These are phyloP conservation scores for Osmanthus fragrans DNA, from an alignment of 257 asterid genomes.

Conservation along the genomic window DNA sequence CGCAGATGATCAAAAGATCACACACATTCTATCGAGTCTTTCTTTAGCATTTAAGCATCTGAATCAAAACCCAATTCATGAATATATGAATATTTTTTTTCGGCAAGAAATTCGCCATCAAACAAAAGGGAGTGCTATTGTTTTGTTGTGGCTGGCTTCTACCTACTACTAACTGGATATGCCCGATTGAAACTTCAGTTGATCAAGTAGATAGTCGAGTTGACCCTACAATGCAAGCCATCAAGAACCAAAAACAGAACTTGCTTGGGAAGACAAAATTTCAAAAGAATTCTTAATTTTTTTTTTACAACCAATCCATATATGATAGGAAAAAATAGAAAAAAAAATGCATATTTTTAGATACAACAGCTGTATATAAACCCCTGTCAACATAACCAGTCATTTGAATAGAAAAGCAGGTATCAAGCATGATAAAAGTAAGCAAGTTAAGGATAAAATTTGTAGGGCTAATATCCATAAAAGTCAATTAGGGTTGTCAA, in stretches of 20 bases:
- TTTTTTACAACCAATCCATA: background rate
- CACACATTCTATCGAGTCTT: too few species aligned
- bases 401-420: background rate
- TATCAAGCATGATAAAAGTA: background rate
- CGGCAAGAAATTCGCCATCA: too few species aligned
- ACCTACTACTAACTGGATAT: too few species aligned
- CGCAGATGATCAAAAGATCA: too few species aligned
- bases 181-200: too few species aligned
- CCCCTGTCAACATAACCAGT: background rate
- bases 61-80: too few species aligned
- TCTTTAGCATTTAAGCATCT: too few species aligned
- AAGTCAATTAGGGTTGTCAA: constrained; percentile 11
- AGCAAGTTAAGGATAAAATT: constrained; percentile 5
- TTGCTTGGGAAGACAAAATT: background rate
- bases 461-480: background rate
- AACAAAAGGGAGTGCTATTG: too few species aligned
- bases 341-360: background rate
- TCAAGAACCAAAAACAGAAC: too few species aligned
- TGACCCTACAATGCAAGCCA: background rate
- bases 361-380: background rate
- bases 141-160: too few species aligned
- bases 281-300: background rate
- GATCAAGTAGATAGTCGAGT: background rate
- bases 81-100: too few species aligned
- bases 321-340: background rate